A percentile compares a stretch with the other conserved stretches of the same genome.
Conservation (phyloP, 2,329 filamentous ascomycete genomes). For the Colletotrichum tropicale region DNA sequence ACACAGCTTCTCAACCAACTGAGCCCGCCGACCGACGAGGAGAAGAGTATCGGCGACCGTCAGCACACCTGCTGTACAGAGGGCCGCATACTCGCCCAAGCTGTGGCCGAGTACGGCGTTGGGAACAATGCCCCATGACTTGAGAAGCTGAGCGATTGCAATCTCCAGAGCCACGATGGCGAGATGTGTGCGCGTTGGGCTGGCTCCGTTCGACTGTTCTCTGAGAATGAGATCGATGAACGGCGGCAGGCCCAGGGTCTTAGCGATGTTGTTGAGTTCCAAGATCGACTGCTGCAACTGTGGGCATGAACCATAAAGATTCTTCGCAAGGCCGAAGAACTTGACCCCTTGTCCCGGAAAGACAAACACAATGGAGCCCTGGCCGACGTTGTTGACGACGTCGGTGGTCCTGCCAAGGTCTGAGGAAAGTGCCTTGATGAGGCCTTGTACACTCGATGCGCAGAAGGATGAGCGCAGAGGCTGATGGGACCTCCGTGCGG, state of each 20-base stretch:
- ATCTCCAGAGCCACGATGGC: slow-evolving; percentile 59
- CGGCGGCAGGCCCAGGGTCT: neutral
- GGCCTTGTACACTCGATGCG: neutral
- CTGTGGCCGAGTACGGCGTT: slow-evolving; percentile 66
- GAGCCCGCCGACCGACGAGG: slow-evolving; percentile 73
- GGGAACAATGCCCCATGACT: slow-evolving; percentile 57
- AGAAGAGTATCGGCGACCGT: slow-evolving; percentile 74
- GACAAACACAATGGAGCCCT: neutral
- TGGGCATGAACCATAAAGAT: neutral
- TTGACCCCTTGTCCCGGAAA: neutral
- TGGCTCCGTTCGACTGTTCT: slow-evolving; percentile 54
- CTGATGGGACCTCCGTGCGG: neutral
- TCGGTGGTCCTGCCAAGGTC: neutral
- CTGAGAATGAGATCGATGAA: neutral
- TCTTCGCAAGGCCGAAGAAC: neutral
- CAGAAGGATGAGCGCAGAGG: neutral
- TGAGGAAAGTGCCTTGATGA: neutral
- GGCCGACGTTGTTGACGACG: neutral
- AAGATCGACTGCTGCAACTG: neutral
- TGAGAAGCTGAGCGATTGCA: slow-evolving; percentile 60
- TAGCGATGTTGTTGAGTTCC: neutral
- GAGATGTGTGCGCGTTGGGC: slow-evolving; percentile 63
- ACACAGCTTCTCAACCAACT: slow-evolving; percentile 68
- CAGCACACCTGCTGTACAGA: slow-evolving; percentile 72
- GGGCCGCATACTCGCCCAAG: slow-evolving; percentile 75